A percentile compares a stretch with the other conserved stretches of the same genome.
Conservation (phyloP, 139 green algal species). For the Chlamydomonas eustigma region DNA sequence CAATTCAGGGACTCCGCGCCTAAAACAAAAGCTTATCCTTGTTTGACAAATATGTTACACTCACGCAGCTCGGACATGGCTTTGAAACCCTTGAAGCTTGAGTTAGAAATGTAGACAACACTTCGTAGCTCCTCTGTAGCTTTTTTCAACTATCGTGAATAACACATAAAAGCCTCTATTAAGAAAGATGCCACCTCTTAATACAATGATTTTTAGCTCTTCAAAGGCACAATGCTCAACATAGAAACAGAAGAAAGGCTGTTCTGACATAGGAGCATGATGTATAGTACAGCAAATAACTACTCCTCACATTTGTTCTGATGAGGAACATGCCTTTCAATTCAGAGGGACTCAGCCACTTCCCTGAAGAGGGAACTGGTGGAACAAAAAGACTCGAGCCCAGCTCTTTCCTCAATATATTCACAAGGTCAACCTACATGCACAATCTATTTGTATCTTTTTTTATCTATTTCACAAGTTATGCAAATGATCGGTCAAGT, state of each 20-base stretch:
- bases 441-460: too few species aligned
- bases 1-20: too few species aligned
- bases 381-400: not conserved
- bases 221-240: too few species aligned
- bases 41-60: not conserved
- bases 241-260: too few species aligned
- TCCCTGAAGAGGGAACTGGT: not conserved
- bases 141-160: not conserved
- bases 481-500: too few species aligned
- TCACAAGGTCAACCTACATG: not conserved
- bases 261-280: too few species aligned
- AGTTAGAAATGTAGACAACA: constrained; percentile 1
- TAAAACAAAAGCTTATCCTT: too few species aligned
- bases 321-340: not conserved
- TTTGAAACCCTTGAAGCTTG: not conserved
- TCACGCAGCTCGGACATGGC: not conserved
- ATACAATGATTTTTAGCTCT: too few species aligned
- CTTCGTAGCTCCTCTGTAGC: not conserved
- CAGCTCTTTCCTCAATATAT: not conserved
- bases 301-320: not conserved
- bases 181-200: too few species aligned
- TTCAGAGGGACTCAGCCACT: not conserved
- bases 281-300: too few species aligned
- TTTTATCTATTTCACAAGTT: too few species aligned
- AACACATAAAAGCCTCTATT: too few species aligned